Percentiles rank a stretch among this genome's conserved stretches.
These are phyloP conservation scores for Alectoria sarmentosa DNA, from an alignment of 495 filamentous ascomycete genomes.

Conservation along the genomic window DNA sequence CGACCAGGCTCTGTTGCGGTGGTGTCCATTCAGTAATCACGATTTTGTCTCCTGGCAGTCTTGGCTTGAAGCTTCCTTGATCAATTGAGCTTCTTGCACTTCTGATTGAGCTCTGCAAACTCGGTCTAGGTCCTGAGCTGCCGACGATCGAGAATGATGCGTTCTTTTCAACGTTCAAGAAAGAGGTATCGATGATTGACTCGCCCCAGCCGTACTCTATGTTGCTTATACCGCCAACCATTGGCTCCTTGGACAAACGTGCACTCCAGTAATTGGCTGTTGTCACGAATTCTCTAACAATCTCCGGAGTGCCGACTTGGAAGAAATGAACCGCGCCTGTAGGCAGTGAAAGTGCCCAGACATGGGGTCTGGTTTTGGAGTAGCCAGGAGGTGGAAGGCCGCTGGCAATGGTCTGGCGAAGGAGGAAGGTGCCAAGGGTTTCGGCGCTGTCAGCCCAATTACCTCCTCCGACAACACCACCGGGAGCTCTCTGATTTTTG, in stretches of 20 bases:
- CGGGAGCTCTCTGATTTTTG: constrained; percentile 44
- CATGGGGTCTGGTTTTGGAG: constrained; percentile 81
- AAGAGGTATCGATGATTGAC: constrained; percentile 68
- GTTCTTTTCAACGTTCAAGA: constrained; percentile 48
- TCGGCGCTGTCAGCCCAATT: constrained; percentile 97
- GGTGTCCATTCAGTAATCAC: constrained; percentile 89
- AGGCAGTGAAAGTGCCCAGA: constrained; percentile 91
- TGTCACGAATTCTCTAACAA: constrained; percentile 86
- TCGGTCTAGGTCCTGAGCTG: constrained; percentile 42
- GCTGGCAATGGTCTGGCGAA: constrained; percentile 89
- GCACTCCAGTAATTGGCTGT: constrained; percentile 99
- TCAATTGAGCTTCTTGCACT: constrained; percentile 63
- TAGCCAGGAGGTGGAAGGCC: constrained; percentile 86
- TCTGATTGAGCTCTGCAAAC: constrained; percentile 59
- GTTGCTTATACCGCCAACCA: constrained; percentile 89
- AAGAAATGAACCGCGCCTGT: constrained; percentile 94
- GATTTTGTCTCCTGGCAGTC: constrained; percentile 78
- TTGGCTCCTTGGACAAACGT: constrained; percentile 82
- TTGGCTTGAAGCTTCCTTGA: constrained; percentile 51
- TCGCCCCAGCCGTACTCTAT: constrained; percentile 98
- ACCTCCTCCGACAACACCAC: constrained; percentile 78
- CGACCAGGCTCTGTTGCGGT: constrained; percentile 83
- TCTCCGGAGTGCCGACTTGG: constrained; percentile 92
- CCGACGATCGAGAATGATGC: constrained; percentile 38
- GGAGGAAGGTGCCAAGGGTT: constrained; percentile 73